Evolutionary conservation across 345 rosid genomes (phyloP), one percentile per base, ranked within the genome.

Genomic region (Toxicodendron radicans): DNA sequence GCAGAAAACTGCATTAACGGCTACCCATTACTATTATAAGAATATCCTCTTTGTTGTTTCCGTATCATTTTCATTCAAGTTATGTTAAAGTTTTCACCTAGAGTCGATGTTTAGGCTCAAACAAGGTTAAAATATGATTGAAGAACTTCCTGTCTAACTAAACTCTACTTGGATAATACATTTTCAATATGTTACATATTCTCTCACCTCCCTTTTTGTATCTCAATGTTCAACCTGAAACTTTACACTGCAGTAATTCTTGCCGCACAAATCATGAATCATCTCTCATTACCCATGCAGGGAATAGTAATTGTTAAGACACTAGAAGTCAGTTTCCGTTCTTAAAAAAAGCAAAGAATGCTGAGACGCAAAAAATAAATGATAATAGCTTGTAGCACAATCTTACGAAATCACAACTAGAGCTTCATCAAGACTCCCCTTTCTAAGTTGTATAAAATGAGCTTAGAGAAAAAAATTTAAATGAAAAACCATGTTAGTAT

Each of bases 291-390:
- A 77, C 76, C 60, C 61, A 9, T 64, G 33, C 51, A 61, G 68
- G 78, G 74, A 67, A 77, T 35, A 35, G 62, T 51, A 64, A 57
- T 45, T 43, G 73, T 78, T 80, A 73, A 74, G 62, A 54, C 74
- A 62, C 57, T 66, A 69, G 24, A 58, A 4, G 46, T 67, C 78
- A 67, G 13, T 35, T 66, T 73, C 41, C 13, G 23, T 68, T 72
- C 45, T 24, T 24, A 71, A 74, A 58, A 61, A 49, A 77, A 68
- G 76, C 64, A 82, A 79, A 75, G 76, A 84, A 75, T 79, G 58
- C 23, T 49, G 33, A 23, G 54, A 8, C 18, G 21, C 14, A 46
- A 21, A 7, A 16, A 30, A 9, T 38, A 35, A 45, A 56, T 16
- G 24, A 35, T 43, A 63, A 64, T 61, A 65, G 69, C 65, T 41